phyloP scores from a whole-genome alignment of 2,329 filamentous ascomycete genomes.

The Dactylellina drechsleri region DNA sequence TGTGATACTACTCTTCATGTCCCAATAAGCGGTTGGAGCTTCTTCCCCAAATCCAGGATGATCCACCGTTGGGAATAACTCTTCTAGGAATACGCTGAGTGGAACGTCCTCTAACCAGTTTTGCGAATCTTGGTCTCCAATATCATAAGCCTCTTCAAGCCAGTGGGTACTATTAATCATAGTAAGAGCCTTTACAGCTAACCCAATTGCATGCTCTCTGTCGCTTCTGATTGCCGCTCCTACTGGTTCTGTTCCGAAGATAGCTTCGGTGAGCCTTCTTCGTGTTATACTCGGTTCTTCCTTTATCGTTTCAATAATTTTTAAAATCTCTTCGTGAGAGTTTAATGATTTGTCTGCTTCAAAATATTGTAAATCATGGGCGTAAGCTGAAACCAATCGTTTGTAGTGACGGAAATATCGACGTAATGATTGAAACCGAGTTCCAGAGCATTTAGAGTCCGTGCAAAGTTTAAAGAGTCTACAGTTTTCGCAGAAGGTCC shows the following conservation, averaged over 20 bases:
- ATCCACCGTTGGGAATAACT: constrained; percentile 55
- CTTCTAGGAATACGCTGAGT: constrained; percentile 54
- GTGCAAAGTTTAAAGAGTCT: too few species aligned
- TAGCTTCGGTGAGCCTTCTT: constrained; percentile 37
- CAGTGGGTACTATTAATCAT: constrained; percentile 57
- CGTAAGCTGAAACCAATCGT: constrained; percentile 39
- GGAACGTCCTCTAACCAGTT: constrained; percentile 54
- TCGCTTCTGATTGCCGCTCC: constrained; percentile 42
- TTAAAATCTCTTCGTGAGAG: constrained; percentile 56
- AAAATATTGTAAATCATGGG: constrained; percentile 32
- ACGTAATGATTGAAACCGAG: too few species aligned
- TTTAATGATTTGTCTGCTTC: constrained; percentile 19
- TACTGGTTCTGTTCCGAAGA: constrained; percentile 29
- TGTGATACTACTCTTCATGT: constrained; percentile 54
- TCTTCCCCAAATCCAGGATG: constrained; percentile 47
- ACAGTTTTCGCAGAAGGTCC: too few species aligned
- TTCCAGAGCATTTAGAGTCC: too few species aligned
- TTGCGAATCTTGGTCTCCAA: constrained; percentile 51
- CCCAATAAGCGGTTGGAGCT: constrained; percentile 37
- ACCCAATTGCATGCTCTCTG: constrained; percentile 56
- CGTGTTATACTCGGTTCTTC: constrained; percentile 48
- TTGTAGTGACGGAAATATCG: constrained; percentile 57
- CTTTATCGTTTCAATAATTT: constrained; percentile 56
- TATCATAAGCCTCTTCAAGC: constrained; percentile 44
- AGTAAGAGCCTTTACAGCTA: constrained; percentile 56